phyloP scores from a whole-genome alignment of 2,329 filamentous ascomycete species.

The Tolypocladium sp. region DNA sequence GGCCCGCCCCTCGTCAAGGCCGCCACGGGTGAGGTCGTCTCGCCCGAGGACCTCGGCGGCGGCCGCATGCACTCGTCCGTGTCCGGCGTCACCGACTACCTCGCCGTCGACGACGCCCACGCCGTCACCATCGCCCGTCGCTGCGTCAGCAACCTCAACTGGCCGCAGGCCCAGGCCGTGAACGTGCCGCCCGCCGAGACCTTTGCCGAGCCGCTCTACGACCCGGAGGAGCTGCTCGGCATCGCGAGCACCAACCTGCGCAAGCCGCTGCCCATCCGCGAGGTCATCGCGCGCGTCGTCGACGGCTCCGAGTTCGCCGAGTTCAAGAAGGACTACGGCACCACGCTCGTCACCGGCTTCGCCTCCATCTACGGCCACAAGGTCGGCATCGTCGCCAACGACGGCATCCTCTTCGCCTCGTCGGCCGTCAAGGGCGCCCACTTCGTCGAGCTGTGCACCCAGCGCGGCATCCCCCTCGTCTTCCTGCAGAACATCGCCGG shows the following conservation, averaged over 20 bases:
- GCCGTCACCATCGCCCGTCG: slow-evolving; percentile 78
- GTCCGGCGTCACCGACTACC: slow-evolving; percentile 89
- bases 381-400: slow-evolving; percentile 91
- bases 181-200: slow-evolving; percentile 25
- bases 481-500: slow-evolving; percentile 96
- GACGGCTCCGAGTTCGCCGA: slow-evolving; percentile 86
- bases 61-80: slow-evolving; percentile 83
- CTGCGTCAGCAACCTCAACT: slow-evolving; percentile 84
- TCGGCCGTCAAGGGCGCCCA: slow-evolving; percentile 90
- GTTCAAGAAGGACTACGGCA: slow-evolving; percentile 88
- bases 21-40: slow-evolving; percentile 87
- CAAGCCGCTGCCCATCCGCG: slow-evolving; percentile 74
- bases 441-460: slow-evolving; percentile 90
- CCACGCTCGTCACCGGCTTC: slow-evolving; percentile 85
- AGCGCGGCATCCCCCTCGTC: slow-evolving; percentile 80
- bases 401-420: slow-evolving; percentile 87
- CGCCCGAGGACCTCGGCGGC: slow-evolving; percentile 82
- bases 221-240: slow-evolving; percentile 70
- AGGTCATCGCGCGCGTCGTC: slow-evolving; percentile 87
- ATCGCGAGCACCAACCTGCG: slow-evolving; percentile 88
- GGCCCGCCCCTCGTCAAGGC: slow-evolving; percentile 93
- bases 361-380: slow-evolving; percentile 81
- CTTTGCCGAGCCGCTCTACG: slow-evolving; percentile 71
- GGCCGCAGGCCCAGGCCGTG: slow-evolving; percentile 46
- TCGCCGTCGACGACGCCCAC: slow-evolving; percentile 90